phyloP scores from a whole-genome alignment of 139 green algal species.

The Mychonastes homosphaera region DNA sequence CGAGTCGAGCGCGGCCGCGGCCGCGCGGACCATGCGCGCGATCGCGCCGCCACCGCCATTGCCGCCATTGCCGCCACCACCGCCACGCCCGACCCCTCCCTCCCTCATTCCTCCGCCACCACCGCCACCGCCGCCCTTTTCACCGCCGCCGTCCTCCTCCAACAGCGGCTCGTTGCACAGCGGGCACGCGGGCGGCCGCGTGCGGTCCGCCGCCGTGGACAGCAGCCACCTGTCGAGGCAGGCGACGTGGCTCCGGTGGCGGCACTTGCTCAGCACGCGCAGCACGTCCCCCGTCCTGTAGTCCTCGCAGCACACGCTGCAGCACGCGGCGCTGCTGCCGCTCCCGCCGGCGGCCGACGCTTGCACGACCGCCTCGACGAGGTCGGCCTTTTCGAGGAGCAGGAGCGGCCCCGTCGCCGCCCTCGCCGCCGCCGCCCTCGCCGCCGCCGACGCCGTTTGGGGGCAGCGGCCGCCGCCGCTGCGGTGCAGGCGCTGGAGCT shows the following conservation, averaged over 20 bases:
- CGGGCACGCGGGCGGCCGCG: slow-evolving; percentile 36
- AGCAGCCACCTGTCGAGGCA: slow-evolving; percentile 56
- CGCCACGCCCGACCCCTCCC: too few relatives aligned
- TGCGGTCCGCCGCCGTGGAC: slow-evolving; percentile 32
- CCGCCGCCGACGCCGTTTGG: neutral
- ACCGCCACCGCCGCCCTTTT: too few relatives aligned
- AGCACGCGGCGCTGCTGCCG: slow-evolving; percentile 23
- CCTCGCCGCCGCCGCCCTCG: too few relatives aligned
- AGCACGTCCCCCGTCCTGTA: slow-evolving; percentile 40
- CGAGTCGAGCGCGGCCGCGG: too few relatives aligned
- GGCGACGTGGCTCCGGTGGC: slow-evolving; percentile 44
- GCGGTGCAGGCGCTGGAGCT: slow-evolving; percentile 9
- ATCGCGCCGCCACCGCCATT: too few relatives aligned
- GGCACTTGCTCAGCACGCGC: slow-evolving; percentile 39
- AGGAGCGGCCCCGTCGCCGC: too few relatives aligned
- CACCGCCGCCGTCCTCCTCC: too few relatives aligned
- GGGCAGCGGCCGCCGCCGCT: slow-evolving; percentile 13
- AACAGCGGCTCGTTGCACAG: slow-evolving; percentile 39
- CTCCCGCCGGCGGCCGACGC: slow-evolving; percentile 7
- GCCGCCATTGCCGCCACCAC: too few relatives aligned
- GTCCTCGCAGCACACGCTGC: slow-evolving; percentile 46
- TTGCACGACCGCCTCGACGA: slow-evolving; percentile 20
- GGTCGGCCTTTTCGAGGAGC: slow-evolving; percentile 41
- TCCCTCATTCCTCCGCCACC: too few relatives aligned
- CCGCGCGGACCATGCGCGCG: too few relatives aligned